Base-by-base conservation (phyloP, 257 asterid species). In the Coffea eugenioides region DNA sequence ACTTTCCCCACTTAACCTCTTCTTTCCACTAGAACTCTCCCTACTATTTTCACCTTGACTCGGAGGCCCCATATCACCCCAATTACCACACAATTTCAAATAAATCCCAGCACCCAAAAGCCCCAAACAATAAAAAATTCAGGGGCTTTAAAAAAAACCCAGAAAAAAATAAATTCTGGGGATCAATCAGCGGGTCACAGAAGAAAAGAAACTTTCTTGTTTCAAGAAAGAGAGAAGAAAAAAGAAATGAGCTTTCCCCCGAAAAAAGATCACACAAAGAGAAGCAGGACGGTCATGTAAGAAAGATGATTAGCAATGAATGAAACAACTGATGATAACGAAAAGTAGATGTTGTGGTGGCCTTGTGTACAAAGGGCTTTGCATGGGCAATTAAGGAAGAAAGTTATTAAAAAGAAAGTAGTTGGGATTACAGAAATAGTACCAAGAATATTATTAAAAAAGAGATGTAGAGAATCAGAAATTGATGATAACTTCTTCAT, bases 1-100 rank as follows among this genome's bases (percentile, higher is more conserved):
- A 14, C 21, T 61, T 10, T 57, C 74, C 80, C 48, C 91, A 71
- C 16, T 73, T 74, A 64, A 78, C 92, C 93, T 87, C 86, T 88
- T 90, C 91, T 85, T 88, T 76, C 83, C 82, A 79, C 57, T 48
- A 8, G 56, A 65, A 65, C 73, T 36, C 51, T 49, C 80, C 66
- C 27, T 68, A 56, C 12, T 34, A 62, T 69, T 77, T 23, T 81
- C 81, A 25, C 62, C 80, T 41, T 52, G 80, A 81, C 52, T 23
- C 64, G 39, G 23, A 2, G 77, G 41, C 68, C 59, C 79, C 82
- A 85, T 79, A 8, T 3, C 79, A 78, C 59, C 59, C 69, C 70
- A 75, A 20, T 54, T 41, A 20, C 75, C 48, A 31, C 27, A 36
- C 15, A 45, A 56, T 21, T 70, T 51, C 56, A 59, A 23, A 11